Evolutionary conservation across 345 rosid genomes (phyloP), one percentile per base, ranked within the genome.

Genomic region (Camelina laxa): DNA sequence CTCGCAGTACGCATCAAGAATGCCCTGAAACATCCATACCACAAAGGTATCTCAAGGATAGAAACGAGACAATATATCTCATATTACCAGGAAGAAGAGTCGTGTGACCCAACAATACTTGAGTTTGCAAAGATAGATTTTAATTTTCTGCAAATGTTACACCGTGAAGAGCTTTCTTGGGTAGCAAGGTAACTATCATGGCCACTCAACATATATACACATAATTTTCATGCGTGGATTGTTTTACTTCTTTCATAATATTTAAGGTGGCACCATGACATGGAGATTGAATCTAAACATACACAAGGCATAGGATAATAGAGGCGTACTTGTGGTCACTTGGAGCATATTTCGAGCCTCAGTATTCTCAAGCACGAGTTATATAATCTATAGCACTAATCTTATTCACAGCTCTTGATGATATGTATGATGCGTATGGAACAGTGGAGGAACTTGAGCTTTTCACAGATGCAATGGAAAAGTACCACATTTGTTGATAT

Each of bases 81-180:
- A 21, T 74, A 7, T 6, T 74, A 74, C n/a, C 73, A 66, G 48
- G 21, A 9, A 21, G 73, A 74, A 66, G 72, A 58, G 6, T 2
- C 7, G 3, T n/a, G 42, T 10, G 67, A 75, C 53, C 2, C 57
- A 66, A 6, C 4, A 17, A 9, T 67, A 48, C 78, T 75, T 36
- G 78, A 75, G 16, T 75, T 75, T 36, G 78, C 78, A 21, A 74
- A 74, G 42, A 38, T 20, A 21, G 78, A 75, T 75, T 67, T 67
- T 19, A 75, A 75, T 27, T 19, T 66, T 16, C 60, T 75, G 1
- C 73, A 74, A 58, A 38, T 4, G 12, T 16, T 74, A 21, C 13
- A 75, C 35, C 78, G 73, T 7, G 14, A 22, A 16, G 78, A 74
- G 54, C 72, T 74, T 16, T 33, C 31, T 57, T 64, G 48, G 24